Evolutionary conservation across 139 green algal genomes (phyloP).

Genomic region (Picochlorum sp.): DNA sequence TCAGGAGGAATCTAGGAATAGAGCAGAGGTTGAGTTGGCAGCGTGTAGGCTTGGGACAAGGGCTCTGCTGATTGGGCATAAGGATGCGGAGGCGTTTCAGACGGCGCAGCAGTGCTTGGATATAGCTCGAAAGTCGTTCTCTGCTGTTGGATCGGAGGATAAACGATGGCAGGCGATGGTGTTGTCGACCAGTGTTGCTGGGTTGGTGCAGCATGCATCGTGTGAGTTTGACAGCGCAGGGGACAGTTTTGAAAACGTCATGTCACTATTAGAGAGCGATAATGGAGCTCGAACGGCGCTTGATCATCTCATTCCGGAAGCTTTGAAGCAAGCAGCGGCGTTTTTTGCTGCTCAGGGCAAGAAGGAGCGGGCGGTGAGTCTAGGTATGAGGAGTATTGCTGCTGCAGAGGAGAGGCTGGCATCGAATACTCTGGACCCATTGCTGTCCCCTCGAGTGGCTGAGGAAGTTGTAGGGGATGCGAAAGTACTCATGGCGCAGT

Average conservation of each 20-base stretch:
- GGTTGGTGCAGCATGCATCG: constrained; percentile 28
- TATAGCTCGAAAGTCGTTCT: constrained; percentile 26
- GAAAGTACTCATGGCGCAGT: constrained; percentile 28
- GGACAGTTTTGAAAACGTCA: constrained; percentile 19
- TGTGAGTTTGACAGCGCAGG: constrained; percentile 18
- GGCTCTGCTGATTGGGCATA: constrained; percentile 10
- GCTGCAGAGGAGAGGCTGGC: constrained; percentile 7
- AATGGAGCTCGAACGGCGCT: not conserved
- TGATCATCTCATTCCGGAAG: constrained; percentile 23
- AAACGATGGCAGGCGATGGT: constrained; percentile 31
- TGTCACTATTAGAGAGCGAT: constrained; percentile 20
- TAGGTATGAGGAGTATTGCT: constrained; percentile 6
- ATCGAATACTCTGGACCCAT: constrained; percentile 9
- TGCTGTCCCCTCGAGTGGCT: constrained; percentile 14
- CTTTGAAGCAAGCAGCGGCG: constrained; percentile 23
- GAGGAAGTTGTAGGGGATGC: constrained; percentile 29
- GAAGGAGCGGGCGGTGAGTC: constrained; percentile 7
- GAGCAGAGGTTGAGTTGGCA: constrained; percentile 26
- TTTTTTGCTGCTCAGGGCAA: constrained; percentile 19
- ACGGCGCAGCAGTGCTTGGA: constrained; percentile 32
- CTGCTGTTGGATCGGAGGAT: constrained; percentile 15
- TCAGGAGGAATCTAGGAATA: not conserved
- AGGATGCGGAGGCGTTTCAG: constrained; percentile 26
- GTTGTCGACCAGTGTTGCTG: constrained; percentile 17
- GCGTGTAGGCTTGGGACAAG: constrained; percentile 4